Evolutionary conservation across 345 rosid species (phyloP), one percentile per base, ranked within the genome.

Genomic region (Populus nigra): DNA sequence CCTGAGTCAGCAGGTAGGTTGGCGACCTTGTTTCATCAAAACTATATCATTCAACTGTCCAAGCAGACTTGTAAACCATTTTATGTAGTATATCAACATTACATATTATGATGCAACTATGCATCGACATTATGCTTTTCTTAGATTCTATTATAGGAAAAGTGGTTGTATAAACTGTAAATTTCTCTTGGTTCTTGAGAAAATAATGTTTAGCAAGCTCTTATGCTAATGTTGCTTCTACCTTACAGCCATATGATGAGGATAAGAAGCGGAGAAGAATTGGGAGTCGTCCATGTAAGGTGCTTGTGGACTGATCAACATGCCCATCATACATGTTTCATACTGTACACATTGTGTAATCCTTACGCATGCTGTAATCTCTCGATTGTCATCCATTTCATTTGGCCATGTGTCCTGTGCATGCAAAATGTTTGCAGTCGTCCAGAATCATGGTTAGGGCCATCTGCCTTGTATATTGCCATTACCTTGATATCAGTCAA

Each of bases 1-100:
- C 78, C 50, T 86, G 18, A 82, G 82, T 74, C 86, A 87, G 71
- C 94, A 92, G 96, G 81, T 74, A n/a, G 23, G 61, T 53, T 65
- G 71, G 10, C 65, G 10, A 66, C 47, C 13, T 15, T 0, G 17
- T 36, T 29, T 62, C 36, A 11, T 59, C 29, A 59, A 59, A 59
- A n/a, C 36, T 47, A 71, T 20, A 49, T 3, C 9, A 10, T 23
- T 59, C 29, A 23, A n/a, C 23, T 59, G 63, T 25, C 23, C 7
- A 50, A 17, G 22, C n/a, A 18, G 18, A 50, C 57, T 50, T 47
- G 17, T 20, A 29, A 18, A 36, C n/a, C 36, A 25, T 16, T 13
- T 38, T 5, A 65, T 63, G 7, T 68, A 20, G 71, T 35, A 36
- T 50, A 31, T 6, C 10, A 7, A 47, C 47, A 11, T 3, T 27